Base-by-base conservation (phyloP, 1,139 yeast genomes). In the Candida glucosophila region DNA sequence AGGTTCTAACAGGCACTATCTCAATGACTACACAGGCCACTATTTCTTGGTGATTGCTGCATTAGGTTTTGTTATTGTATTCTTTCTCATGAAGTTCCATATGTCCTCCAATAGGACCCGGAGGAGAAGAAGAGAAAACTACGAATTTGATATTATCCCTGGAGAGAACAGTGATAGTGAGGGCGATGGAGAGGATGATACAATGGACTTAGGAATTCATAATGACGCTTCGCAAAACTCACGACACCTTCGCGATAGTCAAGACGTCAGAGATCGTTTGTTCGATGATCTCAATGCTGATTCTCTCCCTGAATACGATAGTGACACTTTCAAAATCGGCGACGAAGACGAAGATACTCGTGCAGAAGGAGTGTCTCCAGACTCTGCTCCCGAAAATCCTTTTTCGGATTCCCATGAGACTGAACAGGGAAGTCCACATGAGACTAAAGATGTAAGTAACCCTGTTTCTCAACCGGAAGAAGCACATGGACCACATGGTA, bases 81-180 rank as follows among this genome's bases (percentile, higher is more conserved):
- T 75, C 15, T 42, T 72, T 7, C 60, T 77, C 33, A 70, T 74
- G 61, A 56, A 66, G 32, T 65, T 64, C 44, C 70, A 71, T 29
- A 66, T 70, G 38, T 52, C 61, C 2, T 67, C 67, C n/a, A 63
- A 64, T 14, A 52, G 60, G 29, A 59, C 74, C 30, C 62, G 68
- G 29, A 67, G 79, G 42, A 67, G 86, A 52, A 68, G 85, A 53
- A 70, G 80, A 34, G 82, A 76, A 30, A 80, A 78, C 34, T 79
- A 73, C 43, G 92, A 80, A 47, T 80, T 80, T 48, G 92, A 80
- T 47, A 77, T 80, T 23, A 79, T 80, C 26, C 76, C 75, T 11
- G 80, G 80, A 1, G 79, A 73, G 41, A 88, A 79, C 36, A 42
- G 46, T 27, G 65, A 57, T 29, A 50, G 56, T 26, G 59, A 52